Base-by-base conservation (phyloP, 768 basidiomycete genomes). In the Lentinula detonsa region DNA sequence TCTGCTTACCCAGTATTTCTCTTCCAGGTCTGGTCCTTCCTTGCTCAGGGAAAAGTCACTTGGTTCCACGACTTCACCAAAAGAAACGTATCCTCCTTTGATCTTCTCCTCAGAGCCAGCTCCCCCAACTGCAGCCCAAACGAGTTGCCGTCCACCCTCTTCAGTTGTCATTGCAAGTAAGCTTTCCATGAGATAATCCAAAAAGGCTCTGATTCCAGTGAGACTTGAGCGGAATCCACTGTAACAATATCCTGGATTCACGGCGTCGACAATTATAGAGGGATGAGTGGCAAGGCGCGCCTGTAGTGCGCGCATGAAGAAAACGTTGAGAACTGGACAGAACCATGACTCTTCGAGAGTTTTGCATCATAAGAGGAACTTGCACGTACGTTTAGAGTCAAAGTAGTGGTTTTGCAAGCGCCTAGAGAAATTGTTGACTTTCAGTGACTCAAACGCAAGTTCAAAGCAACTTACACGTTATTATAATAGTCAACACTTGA, bases 171-270 rank as follows among this genome's bases (percentile, higher is more conserved):
- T 71, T 1, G 73, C 78, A 0, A 82, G 45, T 0, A 70, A 2
- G 4, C 56, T 65, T 42, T 75, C 71, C 63, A 75, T 67, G 2
- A 76, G 21, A 37, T 59, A 55, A 16, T 59, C 40, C 3, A 74
- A 5, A 10, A 65, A 13, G 7, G 61, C 56, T 33, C 59, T 31
- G 23, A 70, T 6, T 0, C 67, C 69, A 1, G 54, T 46, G 4
- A 75, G 16, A 6, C 67, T 63, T 28, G 74, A 63, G 0, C 69
- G 65, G 1, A 82, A 65, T 21, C 74, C 71, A 6, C 78, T 78
- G 18, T 65, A 55, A 65, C 78, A 78, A 64, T 71, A 75, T 1
- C 79, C 79, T n/a, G 81, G 81, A 56, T 76, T 74, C 35, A 76
- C 70, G 37, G 71, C 48, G 59, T 72, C 71, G 59, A 75, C 70